Evolutionary conservation across 257 asterid genomes (phyloP), one percentile per base, ranked within the genome.

Genomic region (Euphrasia confusa): DNA sequence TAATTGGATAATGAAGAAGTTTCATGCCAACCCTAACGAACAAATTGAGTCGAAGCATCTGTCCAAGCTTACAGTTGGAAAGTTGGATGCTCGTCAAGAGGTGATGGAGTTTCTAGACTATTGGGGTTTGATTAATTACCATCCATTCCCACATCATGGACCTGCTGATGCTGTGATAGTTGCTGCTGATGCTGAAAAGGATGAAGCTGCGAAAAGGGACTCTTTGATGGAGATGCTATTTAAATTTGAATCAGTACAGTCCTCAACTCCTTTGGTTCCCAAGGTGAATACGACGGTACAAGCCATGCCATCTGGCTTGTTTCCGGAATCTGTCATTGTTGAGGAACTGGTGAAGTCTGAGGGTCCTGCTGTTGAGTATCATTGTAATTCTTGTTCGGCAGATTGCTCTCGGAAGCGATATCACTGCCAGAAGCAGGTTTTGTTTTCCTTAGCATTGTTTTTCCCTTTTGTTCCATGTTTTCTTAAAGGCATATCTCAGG

Each of bases 401-500:
- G 99, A 93, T 81, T 93, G 99, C 69, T 93, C 99, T 54, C 76
- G 97, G 67, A 93, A 84, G 81, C 95, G 99, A 67, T 93, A 93
- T 74, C 99, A 93, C 78, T 93, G 99, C 74, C 99, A 89, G 85
- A 89, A 83, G 77, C 97, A 93, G 99, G 97, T 93, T 72, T 18
- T 66, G 10, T 21, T 70, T n/a, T 72, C 66, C 40, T 64, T 59
- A 33, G 32, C 39, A 32, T 47, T 69, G 30, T 60, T 42, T 42
- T 58, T 57, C 52, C 17, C 67, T 37, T 68, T 13, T 26, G 26
- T 63, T 53, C 65, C 28, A 60, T 54, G 49, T 18, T 61, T 45
- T 27, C 21, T 49, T 54, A 48, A 60, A 75, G 60, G 56, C 69
- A 54, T 37, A 28, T 76, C 8, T 37, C 24, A 40, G 65, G 70